Conservation (phyloP, 129 eudicot species). For the Glebionis coronaria region DNA sequence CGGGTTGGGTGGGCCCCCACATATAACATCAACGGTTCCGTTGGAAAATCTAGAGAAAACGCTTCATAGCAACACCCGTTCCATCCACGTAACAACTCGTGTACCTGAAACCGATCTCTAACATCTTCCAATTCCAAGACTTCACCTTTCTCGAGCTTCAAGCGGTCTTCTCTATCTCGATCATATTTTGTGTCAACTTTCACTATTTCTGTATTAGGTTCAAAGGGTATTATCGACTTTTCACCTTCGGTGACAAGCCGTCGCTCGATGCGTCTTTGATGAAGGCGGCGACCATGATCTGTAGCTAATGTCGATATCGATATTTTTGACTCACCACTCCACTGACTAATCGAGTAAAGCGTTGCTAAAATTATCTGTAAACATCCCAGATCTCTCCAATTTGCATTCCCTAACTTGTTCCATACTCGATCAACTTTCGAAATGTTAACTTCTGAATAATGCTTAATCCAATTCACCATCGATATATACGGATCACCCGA, state of each 20-base stretch:
- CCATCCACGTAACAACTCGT: conserved; percentile 45
- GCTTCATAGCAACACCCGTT: conserved; percentile 53
- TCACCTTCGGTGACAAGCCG: conserved; percentile 33
- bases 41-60: conserved; percentile 43
- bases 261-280: conserved; percentile 58
- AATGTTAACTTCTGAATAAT: conserved; percentile 53
- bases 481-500: conserved; percentile 52
- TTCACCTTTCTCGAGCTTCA: conserved; percentile 63
- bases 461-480: conserved; percentile 61
- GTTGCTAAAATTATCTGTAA: conserved; percentile 68
- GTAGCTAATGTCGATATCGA: conserved; percentile 67
- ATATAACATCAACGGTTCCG: conserved; percentile 47
- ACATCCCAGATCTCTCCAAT: conserved; percentile 88
- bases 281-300: conserved; percentile 70
- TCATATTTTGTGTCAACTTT: conserved; percentile 27
- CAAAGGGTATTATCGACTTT: conserved; percentile 27
- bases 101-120: conserved; percentile 56
- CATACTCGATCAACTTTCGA: conserved; percentile 67
- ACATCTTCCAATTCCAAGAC: conserved; percentile 57
- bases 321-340: conserved; percentile 64
- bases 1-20: conserved; percentile 82
- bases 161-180: conserved; percentile 32
- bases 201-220: conserved; percentile 24
- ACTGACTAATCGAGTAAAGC: conserved; percentile 58
- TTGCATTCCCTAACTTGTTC: conserved; percentile 90